A percentile compares a stretch with the other conserved stretches of the same genome.
phyloP scores from a whole-genome alignment of 1,284 basidiomycete species.

The Pascua guehoae region DNA sequence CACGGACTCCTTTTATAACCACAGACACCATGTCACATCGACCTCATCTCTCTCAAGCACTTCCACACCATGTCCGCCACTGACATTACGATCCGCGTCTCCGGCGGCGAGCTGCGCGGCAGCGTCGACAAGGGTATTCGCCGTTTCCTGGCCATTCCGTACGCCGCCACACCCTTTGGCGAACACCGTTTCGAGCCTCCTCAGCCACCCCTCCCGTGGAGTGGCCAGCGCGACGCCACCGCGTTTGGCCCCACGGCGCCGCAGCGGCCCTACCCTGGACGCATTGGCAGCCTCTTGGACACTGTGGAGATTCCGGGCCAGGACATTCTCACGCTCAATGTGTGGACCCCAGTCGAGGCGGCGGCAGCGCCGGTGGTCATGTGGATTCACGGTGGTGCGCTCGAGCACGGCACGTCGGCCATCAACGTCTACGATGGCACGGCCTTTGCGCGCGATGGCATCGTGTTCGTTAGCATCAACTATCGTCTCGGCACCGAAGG shows the following conservation, averaged over 20 bases:
- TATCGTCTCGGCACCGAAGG: background rate
- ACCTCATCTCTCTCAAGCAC: too few relatives aligned
- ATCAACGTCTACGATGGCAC: background rate
- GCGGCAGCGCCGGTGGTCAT: background rate
- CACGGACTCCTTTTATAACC: too few relatives aligned
- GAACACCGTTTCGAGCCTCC: background rate
- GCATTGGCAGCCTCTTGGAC: background rate
- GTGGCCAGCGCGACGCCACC: background rate
- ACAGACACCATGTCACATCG: too few relatives aligned
- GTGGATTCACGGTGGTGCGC: background rate
- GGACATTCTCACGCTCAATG: background rate
- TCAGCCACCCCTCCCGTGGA: background rate
- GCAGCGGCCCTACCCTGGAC: background rate
- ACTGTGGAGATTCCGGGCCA: background rate
- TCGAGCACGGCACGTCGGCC: background rate
- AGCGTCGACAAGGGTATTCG: background rate
- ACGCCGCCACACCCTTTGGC: background rate
- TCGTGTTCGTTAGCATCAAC: background rate
- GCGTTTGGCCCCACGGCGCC: background rate
- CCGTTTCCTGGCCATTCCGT: slow-evolving; percentile 5
- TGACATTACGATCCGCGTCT: background rate
- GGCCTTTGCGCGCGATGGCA: background rate
- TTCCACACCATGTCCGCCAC: too few relatives aligned
- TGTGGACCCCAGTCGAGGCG: background rate
- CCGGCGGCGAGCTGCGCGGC: background rate